A percentile compares a stretch with the other conserved stretches of the same genome.
Evolutionary conservation across 371 early-diverging fungal genomes (phyloP).

Genomic region (Rhizopus delemar): DNA sequence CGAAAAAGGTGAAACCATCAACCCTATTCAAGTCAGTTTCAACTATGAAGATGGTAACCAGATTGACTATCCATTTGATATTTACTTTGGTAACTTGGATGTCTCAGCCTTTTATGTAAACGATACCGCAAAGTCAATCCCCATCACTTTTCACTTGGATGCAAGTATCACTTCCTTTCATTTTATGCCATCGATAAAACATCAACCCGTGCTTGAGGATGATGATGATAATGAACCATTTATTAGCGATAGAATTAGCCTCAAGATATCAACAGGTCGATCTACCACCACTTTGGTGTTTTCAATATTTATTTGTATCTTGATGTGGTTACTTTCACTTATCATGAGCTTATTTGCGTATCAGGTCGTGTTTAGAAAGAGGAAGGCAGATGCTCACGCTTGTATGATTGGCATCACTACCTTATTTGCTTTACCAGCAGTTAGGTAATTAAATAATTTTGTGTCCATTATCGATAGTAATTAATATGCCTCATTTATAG

Average conservation of each 20-base stretch:
- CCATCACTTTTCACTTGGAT: constrained; percentile 31
- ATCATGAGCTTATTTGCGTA: constrained; percentile 36
- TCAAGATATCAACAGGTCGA: constrained; percentile 35
- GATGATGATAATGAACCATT: constrained; percentile 1
- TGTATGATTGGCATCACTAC: constrained; percentile 42
- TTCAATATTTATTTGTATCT: constrained; percentile 36
- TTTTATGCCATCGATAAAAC: constrained; percentile 18
- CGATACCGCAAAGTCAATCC: constrained; percentile 27
- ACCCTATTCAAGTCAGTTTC: constrained; percentile 31
- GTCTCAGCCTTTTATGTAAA: constrained; percentile 23
- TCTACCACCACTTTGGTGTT: constrained; percentile 42
- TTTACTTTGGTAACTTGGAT: constrained; percentile 33
- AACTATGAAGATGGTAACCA: constrained; percentile 33
- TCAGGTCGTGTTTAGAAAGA: constrained; percentile 31
- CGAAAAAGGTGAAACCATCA: constrained; percentile 27
- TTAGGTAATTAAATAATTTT: constrained; percentile 14
- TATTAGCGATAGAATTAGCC: constrained; percentile 24
- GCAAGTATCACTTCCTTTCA: constrained; percentile 39
- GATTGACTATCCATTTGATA: constrained; percentile 43
- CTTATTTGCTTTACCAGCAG: constrained; percentile 44
- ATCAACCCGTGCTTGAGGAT: constrained; percentile 7
- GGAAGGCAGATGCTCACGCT: constrained; percentile 37
- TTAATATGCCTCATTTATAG: neutral
- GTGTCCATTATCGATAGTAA: no score
- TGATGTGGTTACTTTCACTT: constrained; percentile 46